Evolutionary conservation across 495 filamentous ascomycete species (phyloP), one percentile per base, ranked within the genome.

Genomic region (Penicillium verhagenii): DNA sequence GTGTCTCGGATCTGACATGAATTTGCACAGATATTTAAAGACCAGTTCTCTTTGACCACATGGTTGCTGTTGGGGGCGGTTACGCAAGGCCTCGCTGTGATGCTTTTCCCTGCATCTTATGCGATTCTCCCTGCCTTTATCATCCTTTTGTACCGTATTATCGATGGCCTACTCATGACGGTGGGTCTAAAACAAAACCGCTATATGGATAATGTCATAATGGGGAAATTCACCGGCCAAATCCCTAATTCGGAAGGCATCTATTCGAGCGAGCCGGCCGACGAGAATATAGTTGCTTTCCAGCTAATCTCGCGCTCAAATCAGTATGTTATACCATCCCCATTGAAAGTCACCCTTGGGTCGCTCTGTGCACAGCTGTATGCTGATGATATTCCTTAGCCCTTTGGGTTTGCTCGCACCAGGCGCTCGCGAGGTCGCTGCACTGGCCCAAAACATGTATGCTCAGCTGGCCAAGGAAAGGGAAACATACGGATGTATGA

Each of bases 51-150:
- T 23, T 45, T 79, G 16, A 58, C 67, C 11, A 75, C 72, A 24
- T 72, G 77, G 65, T 60, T 82, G 20, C 54, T 69, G 16, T 24
- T 80, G 6, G 79, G 77, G n/a, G 79, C 72, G 19, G 23, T 72
- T 23, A 47, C 59, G 7, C 77, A 80, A 57, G 63, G 56, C n/a
- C 6, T 69, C 6, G 43, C 74, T 11, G 68, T 69, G 24, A 47
- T 72, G 14, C 3, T 69, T 18, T 50, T 72, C 35, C 66, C 72
- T 0, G 53, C 50, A 24, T 59, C 60, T 28, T 59, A 65, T 38
- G 66, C 71, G 25, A 46, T 76, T 18, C 50, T 76, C 3, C 78
- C 75, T 3, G 44, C 65, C 1, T 16, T 68, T 16, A 24, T 74
- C 39, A 43, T 80, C 10, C 43, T 77, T 16, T 25, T 59, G 1